Evolutionary conservation across 176 grass and related monocot species (phyloP).

Genomic region (Leersia perrieri): DNA sequence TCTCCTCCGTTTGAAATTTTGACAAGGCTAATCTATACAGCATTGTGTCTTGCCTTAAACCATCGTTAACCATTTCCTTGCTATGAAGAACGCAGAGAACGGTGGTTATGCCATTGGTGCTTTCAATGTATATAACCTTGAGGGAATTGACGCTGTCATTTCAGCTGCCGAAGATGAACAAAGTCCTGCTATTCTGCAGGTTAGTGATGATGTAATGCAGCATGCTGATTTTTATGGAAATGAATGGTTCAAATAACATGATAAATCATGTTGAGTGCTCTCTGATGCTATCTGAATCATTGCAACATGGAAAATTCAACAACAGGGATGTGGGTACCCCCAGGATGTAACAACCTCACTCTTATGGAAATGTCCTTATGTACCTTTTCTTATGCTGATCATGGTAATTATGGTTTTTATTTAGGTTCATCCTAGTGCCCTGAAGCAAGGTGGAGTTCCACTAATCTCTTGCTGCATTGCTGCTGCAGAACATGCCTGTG

Average conservation of each 20-base stretch:
- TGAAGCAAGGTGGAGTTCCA: slow-evolving; percentile 79
- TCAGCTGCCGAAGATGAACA: slow-evolving; percentile 85
- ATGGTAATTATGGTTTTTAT: slow-evolving; percentile 27
- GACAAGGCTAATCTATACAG: slow-evolving; percentile 18
- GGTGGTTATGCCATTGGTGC: slow-evolving; percentile 91
- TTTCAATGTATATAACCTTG: slow-evolving; percentile 98
- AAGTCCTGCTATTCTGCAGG: slow-evolving; percentile 92
- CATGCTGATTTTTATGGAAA: slow-evolving; percentile 17
- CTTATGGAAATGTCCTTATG: neutral
- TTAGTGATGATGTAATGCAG: slow-evolving; percentile 29
- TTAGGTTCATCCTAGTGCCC: slow-evolving; percentile 93
- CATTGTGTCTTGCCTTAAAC: slow-evolving; percentile 23
- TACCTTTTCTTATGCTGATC: neutral
- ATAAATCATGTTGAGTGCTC: neutral
- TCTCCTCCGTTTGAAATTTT: slow-evolving; percentile 9
- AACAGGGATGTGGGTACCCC: neutral
- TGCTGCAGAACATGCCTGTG: slow-evolving; percentile 72
- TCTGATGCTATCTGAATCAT: neutral
- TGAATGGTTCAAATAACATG: neutral
- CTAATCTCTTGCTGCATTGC: slow-evolving; percentile 82
- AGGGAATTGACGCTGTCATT: slow-evolving; percentile 91
- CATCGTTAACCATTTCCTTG: slow-evolving; percentile 28
- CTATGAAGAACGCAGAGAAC: slow-evolving; percentile 75
- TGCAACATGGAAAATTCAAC: neutral
- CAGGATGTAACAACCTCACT: neutral